Percentiles rank a stretch among this genome's conserved stretches.
Conservation (phyloP, 352 stramenopile species). For the Aphanomyces euteiches region DNA sequence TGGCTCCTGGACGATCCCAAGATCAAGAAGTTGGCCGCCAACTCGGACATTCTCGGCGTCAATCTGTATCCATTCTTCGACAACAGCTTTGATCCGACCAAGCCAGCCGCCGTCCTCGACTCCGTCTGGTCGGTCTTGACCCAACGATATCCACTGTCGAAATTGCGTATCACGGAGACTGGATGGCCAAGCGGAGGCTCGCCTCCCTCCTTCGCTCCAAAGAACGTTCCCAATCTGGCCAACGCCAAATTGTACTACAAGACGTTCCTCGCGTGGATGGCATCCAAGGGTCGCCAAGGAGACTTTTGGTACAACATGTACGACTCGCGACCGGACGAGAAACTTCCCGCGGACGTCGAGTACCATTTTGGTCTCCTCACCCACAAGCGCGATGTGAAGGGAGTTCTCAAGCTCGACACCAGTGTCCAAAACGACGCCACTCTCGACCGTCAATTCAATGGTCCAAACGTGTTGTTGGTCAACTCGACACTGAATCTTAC, state of each 20-base stretch:
- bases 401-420: not conserved
- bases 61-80: slow-evolving; percentile 46
- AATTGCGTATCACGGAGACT: slow-evolving; percentile 39
- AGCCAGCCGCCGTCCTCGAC: slow-evolving; percentile 31
- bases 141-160: slow-evolving; percentile 35
- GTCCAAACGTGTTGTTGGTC: no score
- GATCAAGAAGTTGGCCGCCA: no score
- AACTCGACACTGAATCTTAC: no score
- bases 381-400: not conserved
- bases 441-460: not conserved
- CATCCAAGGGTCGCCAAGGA: slow-evolving; percentile 7
- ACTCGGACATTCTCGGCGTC: slow-evolving; percentile 38
- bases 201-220: slow-evolving; percentile 21
- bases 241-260: slow-evolving; percentile 35
- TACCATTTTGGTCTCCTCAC: slow-evolving; percentile 75
- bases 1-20: slow-evolving; percentile 35
- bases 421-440: not conserved
- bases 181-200: slow-evolving; percentile 31
- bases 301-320: not conserved
- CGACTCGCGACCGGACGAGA: not conserved
- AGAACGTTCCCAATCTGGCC: slow-evolving; percentile 38
- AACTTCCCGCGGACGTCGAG: slow-evolving; percentile 42
- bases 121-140: slow-evolving; percentile 37
- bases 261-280: slow-evolving; percentile 50
- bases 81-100: slow-evolving; percentile 28